A percentile compares a stretch with the other conserved stretches of the same genome.
Evolutionary conservation across 352 stramenopile genomes (phyloP).

Genomic region (Phytopythium oedochilum): DNA sequence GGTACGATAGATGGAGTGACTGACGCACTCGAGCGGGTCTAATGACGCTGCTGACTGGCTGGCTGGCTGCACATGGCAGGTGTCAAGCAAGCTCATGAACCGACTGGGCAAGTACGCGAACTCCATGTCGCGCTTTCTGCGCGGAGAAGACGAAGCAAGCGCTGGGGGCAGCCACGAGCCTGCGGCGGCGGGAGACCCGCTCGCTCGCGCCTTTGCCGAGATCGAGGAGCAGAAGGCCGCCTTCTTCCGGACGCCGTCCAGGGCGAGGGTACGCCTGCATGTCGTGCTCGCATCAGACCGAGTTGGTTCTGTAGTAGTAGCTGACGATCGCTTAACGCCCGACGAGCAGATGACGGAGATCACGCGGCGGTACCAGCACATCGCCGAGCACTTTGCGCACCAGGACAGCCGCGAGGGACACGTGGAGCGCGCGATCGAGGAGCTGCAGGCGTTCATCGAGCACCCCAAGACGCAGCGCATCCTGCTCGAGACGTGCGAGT

Average conservation of each 20-base stretch:
- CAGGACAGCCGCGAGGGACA: slow-evolving; percentile 53
- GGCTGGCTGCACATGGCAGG: no score
- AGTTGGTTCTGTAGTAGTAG: neutral
- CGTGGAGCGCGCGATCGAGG: slow-evolving; percentile 67
- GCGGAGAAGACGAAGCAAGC: slow-evolving; percentile 59
- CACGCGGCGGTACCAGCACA: slow-evolving; percentile 60
- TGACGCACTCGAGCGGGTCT: no score
- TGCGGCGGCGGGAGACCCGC: slow-evolving; percentile 18
- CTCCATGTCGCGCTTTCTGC: slow-evolving; percentile 52
- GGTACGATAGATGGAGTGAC: slow-evolving; percentile 7
- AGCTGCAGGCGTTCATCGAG: slow-evolving; percentile 75
- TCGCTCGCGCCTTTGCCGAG: slow-evolving; percentile 39
- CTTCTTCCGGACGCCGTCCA: slow-evolving; percentile 70
- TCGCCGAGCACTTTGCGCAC: slow-evolving; percentile 67
- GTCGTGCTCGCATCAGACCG: neutral
- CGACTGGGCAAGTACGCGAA: slow-evolving; percentile 64
- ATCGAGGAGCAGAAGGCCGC: slow-evolving; percentile 51
- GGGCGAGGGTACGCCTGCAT: slow-evolving; percentile 34
- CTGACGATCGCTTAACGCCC: neutral
- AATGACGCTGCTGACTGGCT: no score
- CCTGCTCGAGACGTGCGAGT: slow-evolving; percentile 51
- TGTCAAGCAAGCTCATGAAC: slow-evolving; percentile 77
- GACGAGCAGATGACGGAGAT: slow-evolving; percentile 68
- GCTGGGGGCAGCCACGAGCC: slow-evolving; percentile 9
- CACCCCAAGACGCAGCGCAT: slow-evolving; percentile 61